phyloP scores from a whole-genome alignment of 169 alveolate genomes.

The Plasmodium coatneyi region DNA sequence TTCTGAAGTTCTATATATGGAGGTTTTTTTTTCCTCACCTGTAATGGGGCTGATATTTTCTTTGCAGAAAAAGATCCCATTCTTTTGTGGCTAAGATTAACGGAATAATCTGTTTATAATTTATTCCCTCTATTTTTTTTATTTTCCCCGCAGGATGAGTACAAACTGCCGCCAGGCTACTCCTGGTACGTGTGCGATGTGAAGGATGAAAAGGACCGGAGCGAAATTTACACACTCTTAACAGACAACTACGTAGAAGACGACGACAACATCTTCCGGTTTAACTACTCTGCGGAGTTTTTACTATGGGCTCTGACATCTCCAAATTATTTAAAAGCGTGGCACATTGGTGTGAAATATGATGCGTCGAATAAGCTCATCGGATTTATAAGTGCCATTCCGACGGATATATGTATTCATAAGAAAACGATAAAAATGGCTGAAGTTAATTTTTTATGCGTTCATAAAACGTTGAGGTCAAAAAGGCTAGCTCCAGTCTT shows the following conservation, averaged over 20 bases:
- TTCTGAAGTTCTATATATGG: conserved; percentile 1
- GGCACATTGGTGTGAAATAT: conserved; percentile 95
- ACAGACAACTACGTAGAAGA: conserved; percentile 98
- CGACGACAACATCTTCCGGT: conserved; percentile 96
- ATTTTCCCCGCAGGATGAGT: conserved; percentile 85
- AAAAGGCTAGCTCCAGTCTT: conserved; percentile 95
- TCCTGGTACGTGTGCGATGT: conserved; percentile 94
- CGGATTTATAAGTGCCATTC: conserved; percentile 96
- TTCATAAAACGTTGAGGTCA: conserved; percentile 96
- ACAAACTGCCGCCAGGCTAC: conserved; percentile 92
- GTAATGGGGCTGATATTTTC: background rate
- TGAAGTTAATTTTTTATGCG: conserved; percentile 98
- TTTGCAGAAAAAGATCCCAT: background rate
- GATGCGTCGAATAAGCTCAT: conserved; percentile 87
- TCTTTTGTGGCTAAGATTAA: background rate
- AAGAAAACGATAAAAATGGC: conserved; percentile 89
- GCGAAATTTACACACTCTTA: conserved; percentile 83
- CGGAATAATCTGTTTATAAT: background rate
- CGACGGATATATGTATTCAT: conserved; percentile 89
- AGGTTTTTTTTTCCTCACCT: background rate
- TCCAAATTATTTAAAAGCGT: conserved; percentile 90
- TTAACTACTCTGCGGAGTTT: conserved; percentile 96
- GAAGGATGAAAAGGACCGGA: conserved; percentile 82
- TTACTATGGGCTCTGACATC: conserved; percentile 96
- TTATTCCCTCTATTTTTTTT: background rate